Base-by-base conservation (phyloP, 2,329 filamentous ascomycete genomes). In the Didymosphaeria variabile region DNA sequence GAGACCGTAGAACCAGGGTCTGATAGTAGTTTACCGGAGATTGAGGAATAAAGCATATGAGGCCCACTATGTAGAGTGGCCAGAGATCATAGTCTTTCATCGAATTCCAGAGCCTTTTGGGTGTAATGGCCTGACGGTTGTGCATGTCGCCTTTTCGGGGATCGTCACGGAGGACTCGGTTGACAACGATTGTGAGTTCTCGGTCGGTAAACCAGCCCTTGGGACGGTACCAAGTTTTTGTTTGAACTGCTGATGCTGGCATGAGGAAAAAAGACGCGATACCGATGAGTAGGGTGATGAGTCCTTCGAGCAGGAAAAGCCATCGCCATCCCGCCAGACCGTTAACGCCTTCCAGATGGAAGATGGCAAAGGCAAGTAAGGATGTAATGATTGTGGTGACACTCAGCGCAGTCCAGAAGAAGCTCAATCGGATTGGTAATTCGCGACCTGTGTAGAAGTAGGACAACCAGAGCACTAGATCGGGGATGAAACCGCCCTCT, bases 401-500 rank as follows among this genome's bases (percentile, higher is more conserved):
- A 49, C 79, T 81, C 5, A 88, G 83, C 0, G 87, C 82, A 0
- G 85, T 85, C 88, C 88, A 91, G 79, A 90, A 90, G 61, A 81
- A 83, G 67, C 84, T 84, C 26, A 91, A 77, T 6, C 88, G 83
- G 5, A 86, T 82, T 0, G 88, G 87, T 0, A 91, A 79, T 71
- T 91, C 89, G 55, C 83, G 83, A 0, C 69, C 32, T 68, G 86
- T 92, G 79, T 91, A 92, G 77, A 89, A 93, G 75, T 92, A 92
- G 1, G 86, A 88, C 8, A 91, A 80, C 77, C 88, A 92, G 0
- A 90, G 78, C 5, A 88, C 80, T 26, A 85, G 83, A 47, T 84
- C 84, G 0, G 84, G 83, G 49, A 86, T 86, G 59, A 86, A 86
- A 1, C 86, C 87, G 23, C 86, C 86, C 72, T 86, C 82, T 55